Evolutionary conservation across 805 yeast genomes (phyloP).

Genomic region (Ogataea naganishii): DNA sequence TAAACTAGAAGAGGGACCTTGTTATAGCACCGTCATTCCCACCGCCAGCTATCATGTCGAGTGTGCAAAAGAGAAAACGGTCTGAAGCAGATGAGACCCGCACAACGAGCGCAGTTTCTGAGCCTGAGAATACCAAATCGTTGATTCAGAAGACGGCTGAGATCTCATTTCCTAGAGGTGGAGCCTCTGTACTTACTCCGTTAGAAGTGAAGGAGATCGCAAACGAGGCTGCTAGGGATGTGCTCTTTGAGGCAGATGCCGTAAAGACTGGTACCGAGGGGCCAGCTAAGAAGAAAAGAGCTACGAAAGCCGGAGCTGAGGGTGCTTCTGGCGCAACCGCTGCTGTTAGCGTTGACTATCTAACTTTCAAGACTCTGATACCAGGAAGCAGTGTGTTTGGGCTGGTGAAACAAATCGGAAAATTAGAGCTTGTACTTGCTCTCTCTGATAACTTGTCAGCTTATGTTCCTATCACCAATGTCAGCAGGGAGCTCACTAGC

Average conservation of each 20-base stretch:
- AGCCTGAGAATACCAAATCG: too few relatives aligned
- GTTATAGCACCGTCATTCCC: too few relatives aligned
- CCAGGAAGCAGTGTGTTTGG: conserved; percentile 77
- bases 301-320: conserved; percentile 9
- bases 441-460: conserved; percentile 80
- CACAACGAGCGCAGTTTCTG: too few relatives aligned
- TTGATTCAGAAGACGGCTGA: too few relatives aligned
- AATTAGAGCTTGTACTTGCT: conserved; percentile 57
- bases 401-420: conserved; percentile 53
- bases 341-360: conserved; percentile 48
- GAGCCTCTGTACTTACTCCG: conserved; percentile 77
- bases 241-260: conserved; percentile 44
- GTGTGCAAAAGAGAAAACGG: too few relatives aligned
- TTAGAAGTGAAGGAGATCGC: conserved; percentile 88
- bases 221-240: conserved; percentile 87
- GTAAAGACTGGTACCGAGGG: background rate
- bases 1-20: too few relatives aligned
- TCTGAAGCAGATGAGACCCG: too few relatives aligned
- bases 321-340: conserved; percentile 21
- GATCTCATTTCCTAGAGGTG: conserved; percentile 90
- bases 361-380: conserved; percentile 51
- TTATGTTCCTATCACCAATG: conserved; percentile 62
- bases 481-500: conserved; percentile 54
- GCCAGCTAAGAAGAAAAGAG: conserved; percentile 27
- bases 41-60: too few relatives aligned